Evolutionary conservation across 2,329 filamentous ascomycete species (phyloP).

Genomic region (Colletotrichum sp.): DNA sequence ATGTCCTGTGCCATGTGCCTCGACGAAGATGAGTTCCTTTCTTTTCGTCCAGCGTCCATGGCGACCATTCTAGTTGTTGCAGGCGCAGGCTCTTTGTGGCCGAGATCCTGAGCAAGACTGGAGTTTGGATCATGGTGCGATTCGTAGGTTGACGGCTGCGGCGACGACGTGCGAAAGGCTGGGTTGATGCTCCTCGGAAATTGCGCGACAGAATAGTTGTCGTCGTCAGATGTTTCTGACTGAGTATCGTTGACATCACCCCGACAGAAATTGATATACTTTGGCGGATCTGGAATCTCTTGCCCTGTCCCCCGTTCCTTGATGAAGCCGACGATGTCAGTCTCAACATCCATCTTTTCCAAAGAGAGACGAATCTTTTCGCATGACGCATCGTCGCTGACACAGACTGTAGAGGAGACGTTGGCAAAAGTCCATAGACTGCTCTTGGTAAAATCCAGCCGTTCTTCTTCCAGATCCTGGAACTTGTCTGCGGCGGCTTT

Average conservation of each 20-base stretch:
- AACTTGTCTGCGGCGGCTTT: slow-evolving; percentile 98
- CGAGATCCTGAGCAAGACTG: slow-evolving; percentile 72
- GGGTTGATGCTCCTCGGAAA: slow-evolving; percentile 96
- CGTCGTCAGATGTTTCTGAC: slow-evolving; percentile 86
- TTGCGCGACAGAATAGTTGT: slow-evolving; percentile 91
- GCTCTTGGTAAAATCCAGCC: slow-evolving; percentile 96
- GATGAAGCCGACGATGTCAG: slow-evolving; percentile 91
- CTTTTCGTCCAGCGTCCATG: slow-evolving; percentile 1
- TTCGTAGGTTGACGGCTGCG: slow-evolving; percentile 90
- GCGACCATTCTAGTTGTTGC: neutral
- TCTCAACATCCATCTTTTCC: slow-evolving; percentile 96
- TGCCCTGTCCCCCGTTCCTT: slow-evolving; percentile 88
- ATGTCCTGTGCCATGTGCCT: neutral
- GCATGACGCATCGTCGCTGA: slow-evolving; percentile 95
- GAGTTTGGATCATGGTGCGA: slow-evolving; percentile 90
- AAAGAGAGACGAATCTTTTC: slow-evolving; percentile 94
- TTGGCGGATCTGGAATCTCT: slow-evolving; percentile 95
- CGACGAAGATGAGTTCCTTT: neutral
- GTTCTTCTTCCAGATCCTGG: slow-evolving; percentile 96
- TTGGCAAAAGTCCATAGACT: slow-evolving; percentile 99
- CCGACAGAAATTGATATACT: slow-evolving; percentile 98
- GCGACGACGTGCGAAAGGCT: slow-evolving; percentile 92
- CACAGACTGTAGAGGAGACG: slow-evolving; percentile 94
- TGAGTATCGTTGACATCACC: slow-evolving; percentile 82
- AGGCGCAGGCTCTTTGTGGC: slow-evolving; percentile 26